These are phyloP conservation scores for Friedmanniomyces endolithicus DNA, from an alignment of 495 filamentous ascomycete genomes.

Conservation along the genomic window DNA sequence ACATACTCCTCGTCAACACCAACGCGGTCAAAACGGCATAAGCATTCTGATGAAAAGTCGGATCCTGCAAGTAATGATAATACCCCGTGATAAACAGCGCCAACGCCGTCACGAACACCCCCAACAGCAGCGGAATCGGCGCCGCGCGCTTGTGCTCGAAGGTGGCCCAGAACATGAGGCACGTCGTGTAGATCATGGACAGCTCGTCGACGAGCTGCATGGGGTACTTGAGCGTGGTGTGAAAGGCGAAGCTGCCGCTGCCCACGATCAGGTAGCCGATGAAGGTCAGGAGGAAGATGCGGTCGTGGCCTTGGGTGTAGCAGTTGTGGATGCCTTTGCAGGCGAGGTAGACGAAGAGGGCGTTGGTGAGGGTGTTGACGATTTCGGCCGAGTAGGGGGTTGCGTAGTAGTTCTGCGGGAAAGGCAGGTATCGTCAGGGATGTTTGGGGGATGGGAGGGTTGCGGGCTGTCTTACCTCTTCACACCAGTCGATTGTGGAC, in stretches of 20 bases:
- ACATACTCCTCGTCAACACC: conserved; percentile 71
- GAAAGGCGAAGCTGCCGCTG: conserved; percentile 32
- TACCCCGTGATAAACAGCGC: conserved; percentile 76
- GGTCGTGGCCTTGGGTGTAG: conserved; percentile 29
- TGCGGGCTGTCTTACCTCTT: conserved; percentile 50
- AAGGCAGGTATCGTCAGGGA: not conserved
- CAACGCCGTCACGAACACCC: conserved; percentile 45
- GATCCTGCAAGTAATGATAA: conserved; percentile 89
- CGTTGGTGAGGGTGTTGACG: conserved; percentile 33
- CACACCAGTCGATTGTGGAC: conserved; percentile 85
- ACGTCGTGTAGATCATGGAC: conserved; percentile 96
- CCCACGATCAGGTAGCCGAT: conserved; percentile 33
- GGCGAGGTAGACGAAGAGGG: conserved; percentile 31
- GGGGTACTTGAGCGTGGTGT: conserved; percentile 45
- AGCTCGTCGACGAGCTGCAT: conserved; percentile 97
- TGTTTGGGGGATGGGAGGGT: not conserved
- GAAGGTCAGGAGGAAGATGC: conserved; percentile 31
- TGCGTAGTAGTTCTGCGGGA: conserved; percentile 35
- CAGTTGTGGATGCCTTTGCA: conserved; percentile 30
- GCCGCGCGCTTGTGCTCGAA: conserved; percentile 59
- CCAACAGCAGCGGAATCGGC: conserved; percentile 46
- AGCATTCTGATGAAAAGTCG: conserved; percentile 80
- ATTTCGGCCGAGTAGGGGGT: conserved; percentile 33
- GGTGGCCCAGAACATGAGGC: conserved; percentile 79
- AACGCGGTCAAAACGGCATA: conserved; percentile 70